A percentile compares a stretch with the other conserved stretches of the same genome.
These are phyloP conservation scores for Exophiala alcalophila DNA, from an alignment of 2,329 filamentous ascomycete species.

Conservation along the genomic window DNA sequence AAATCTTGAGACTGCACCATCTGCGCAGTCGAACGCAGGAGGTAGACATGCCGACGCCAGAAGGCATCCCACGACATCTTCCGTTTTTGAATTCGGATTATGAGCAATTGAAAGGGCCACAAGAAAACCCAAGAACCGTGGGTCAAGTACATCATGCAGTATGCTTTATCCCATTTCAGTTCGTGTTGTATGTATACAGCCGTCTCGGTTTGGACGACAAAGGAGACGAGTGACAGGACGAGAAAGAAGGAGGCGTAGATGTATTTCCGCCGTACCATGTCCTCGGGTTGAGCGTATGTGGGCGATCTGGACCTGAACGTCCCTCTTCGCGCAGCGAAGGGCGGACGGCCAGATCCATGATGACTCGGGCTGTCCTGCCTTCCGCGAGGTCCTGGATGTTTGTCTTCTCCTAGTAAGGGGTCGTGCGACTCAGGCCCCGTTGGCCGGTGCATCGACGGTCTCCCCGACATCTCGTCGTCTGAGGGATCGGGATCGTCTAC, in stretches of 20 bases:
- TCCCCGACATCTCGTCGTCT: constrained; percentile 45
- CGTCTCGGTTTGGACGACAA: constrained; percentile 92
- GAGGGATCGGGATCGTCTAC: constrained; percentile 36
- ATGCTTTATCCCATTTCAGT: constrained; percentile 94
- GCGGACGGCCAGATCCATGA: constrained; percentile 35
- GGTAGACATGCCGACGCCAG: constrained; percentile 69
- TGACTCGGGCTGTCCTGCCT: constrained; percentile 37
- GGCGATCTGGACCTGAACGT: constrained; percentile 77
- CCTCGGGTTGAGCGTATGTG: constrained; percentile 57
- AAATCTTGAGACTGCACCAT: constrained; percentile 83
- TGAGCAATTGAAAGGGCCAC: constrained; percentile 78
- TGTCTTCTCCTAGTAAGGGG: constrained; percentile 54
- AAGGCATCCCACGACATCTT: constrained; percentile 78
- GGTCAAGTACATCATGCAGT: constrained; percentile 96
- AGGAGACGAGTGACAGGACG: constrained; percentile 75
- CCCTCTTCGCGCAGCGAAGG: constrained; percentile 55
- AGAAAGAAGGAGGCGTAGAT: constrained; percentile 83
- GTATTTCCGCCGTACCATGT: constrained; percentile 76
- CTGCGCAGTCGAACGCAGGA: constrained; percentile 65
- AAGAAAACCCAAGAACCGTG: constrained; percentile 90
- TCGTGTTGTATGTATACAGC: constrained; percentile 92
- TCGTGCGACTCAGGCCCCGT: constrained; percentile 50
- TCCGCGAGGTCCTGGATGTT: constrained; percentile 32
- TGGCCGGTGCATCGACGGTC: constrained; percentile 49
- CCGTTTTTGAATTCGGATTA: constrained; percentile 76